These are phyloP conservation scores for Thuja plicata DNA, from an alignment of 83 land plant species.

Conservation along the genomic window DNA sequence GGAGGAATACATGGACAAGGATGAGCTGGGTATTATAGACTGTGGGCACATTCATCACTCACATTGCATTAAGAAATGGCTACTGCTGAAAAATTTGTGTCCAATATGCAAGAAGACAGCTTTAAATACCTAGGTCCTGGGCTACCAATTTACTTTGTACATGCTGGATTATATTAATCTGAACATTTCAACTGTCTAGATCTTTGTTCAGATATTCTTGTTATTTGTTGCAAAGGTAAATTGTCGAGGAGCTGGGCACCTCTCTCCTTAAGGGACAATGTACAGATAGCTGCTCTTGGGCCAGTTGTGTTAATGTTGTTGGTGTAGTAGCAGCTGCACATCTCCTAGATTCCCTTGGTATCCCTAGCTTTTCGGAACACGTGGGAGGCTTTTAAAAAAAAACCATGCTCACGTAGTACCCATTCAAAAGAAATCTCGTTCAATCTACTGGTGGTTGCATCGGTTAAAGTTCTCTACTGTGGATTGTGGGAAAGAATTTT, in stretches of 20 bases:
- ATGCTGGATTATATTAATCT: slow-evolving; percentile 4
- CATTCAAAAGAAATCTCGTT: not conserved
- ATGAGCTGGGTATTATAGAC: slow-evolving; percentile 46
- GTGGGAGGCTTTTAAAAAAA: slow-evolving; percentile 3
- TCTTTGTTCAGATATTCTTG: slow-evolving; percentile 17
- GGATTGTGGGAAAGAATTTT: slow-evolving; percentile 6
- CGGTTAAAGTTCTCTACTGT: not conserved
- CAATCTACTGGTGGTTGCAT: not conserved
- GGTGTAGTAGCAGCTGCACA: not conserved
- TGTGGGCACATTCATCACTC: slow-evolving; percentile 65
- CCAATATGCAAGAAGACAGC: slow-evolving; percentile 60
- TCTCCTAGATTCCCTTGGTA: not conserved
- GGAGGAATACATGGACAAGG: slow-evolving; percentile 47
- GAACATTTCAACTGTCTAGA: not conserved
- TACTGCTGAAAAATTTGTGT: slow-evolving; percentile 51
- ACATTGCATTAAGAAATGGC: slow-evolving; percentile 61
- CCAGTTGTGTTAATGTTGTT: not conserved
- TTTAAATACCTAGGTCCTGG: slow-evolving; percentile 3
- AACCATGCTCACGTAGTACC: not conserved
- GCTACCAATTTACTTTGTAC: slow-evolving; percentile 4
- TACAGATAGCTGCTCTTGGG: slow-evolving; percentile 14
- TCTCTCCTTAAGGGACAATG: slow-evolving; percentile 3
- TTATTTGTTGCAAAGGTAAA: slow-evolving; percentile 10
- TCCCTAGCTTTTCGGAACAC: slow-evolving; percentile 7
- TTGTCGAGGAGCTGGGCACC: not conserved